Conservation (phyloP, 441 rosid genomes). For the Syzygium malaccense region DNA sequence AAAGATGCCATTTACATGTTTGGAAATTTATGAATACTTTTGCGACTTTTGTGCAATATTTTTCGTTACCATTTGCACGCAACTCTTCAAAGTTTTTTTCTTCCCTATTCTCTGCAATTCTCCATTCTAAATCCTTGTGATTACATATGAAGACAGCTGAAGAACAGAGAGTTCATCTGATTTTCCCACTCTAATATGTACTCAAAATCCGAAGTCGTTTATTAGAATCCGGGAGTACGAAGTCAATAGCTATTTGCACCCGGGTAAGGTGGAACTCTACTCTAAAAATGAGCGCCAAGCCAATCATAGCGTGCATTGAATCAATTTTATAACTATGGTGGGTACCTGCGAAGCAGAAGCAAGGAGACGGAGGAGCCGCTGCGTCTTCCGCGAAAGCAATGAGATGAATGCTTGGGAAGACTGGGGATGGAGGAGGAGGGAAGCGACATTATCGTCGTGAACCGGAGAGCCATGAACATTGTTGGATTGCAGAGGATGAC, state of each 20-base stretch:
- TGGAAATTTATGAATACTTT: neutral
- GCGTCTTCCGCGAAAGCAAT: neutral
- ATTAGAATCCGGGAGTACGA: too few relatives aligned
- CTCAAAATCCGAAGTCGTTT: too few relatives aligned
- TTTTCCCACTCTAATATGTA: too few relatives aligned
- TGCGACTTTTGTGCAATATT: neutral
- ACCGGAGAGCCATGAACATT: neutral
- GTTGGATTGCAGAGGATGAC: neutral
- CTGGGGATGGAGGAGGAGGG: neutral
- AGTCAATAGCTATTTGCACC: too few relatives aligned
- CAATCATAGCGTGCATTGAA: too few relatives aligned
- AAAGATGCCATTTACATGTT: neutral
- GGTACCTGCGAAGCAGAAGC: neutral
- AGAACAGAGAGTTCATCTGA: neutral
- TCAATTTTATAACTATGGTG: too few relatives aligned
- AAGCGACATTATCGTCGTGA: neutral
- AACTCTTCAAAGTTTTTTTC: neutral
- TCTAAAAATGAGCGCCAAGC: too few relatives aligned
- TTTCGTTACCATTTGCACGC: neutral
- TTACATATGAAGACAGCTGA: neutral
- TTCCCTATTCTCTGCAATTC: neutral
- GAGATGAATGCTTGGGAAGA: neutral
- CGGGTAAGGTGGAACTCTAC: too few relatives aligned
- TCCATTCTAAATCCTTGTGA: neutral
- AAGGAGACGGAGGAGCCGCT: neutral